These are phyloP conservation scores for Pseudopyrenochaeta lycopersici DNA, from an alignment of 2,329 filamentous ascomycete genomes.

Conservation along the genomic window DNA sequence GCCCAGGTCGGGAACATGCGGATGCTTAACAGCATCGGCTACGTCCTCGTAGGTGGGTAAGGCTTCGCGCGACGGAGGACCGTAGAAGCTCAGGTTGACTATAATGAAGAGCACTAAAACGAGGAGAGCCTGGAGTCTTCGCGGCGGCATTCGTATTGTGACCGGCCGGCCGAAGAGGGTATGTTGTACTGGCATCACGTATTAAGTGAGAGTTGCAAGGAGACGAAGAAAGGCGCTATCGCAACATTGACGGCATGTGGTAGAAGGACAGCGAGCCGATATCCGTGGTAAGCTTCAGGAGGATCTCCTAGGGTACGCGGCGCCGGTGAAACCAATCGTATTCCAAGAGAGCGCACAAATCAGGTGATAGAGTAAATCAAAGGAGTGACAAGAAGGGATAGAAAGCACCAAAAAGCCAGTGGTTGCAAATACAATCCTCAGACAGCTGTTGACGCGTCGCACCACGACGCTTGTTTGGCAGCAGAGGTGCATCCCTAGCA, in stretches of 20 bases:
- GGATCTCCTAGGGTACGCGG: background rate
- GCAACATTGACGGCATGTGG: conserved; percentile 16
- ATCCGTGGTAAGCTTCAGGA: conserved; percentile 16
- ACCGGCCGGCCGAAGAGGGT: conserved; percentile 44
- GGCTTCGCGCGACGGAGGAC: conserved; percentile 41
- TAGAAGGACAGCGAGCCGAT: conserved; percentile 10
- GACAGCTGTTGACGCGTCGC: conserved; percentile 24
- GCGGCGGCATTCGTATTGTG: conserved; percentile 52
- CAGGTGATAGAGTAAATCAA: background rate
- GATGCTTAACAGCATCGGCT: conserved; percentile 51
- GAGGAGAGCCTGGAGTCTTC: conserved; percentile 57
- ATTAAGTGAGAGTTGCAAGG: background rate
- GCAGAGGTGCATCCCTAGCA: conserved; percentile 14
- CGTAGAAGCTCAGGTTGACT: conserved; percentile 49
- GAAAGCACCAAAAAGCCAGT: background rate
- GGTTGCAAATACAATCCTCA: conserved; percentile 1
- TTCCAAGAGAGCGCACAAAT: background rate
- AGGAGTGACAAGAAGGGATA: conserved; percentile 14
- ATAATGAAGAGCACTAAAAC: conserved; percentile 43
- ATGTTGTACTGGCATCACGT: conserved; percentile 45
- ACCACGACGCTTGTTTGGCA: conserved; percentile 4
- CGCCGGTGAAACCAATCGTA: background rate
- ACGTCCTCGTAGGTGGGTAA: conserved; percentile 49
- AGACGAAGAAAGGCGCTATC: conserved; percentile 4
- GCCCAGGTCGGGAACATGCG: conserved; percentile 40